A percentile compares a stretch with the other conserved stretches of the same genome.
phyloP scores from a whole-genome alignment of 2,329 filamentous ascomycete species.

The Penicillium janthinellum region DNA sequence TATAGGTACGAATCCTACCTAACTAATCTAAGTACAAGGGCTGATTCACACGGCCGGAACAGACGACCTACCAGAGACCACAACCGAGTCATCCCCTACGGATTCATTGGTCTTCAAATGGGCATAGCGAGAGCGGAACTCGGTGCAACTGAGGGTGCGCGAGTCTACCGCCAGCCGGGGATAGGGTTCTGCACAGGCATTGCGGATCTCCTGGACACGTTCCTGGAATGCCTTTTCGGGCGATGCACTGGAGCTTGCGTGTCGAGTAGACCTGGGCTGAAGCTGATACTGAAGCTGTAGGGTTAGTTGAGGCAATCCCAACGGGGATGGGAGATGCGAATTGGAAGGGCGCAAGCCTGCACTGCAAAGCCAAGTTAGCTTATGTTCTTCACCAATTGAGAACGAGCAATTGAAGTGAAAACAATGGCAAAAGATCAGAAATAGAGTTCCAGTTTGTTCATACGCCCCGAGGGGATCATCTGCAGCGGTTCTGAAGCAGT shows the following conservation, averaged over 20 bases:
- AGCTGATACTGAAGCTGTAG: constrained; percentile 16
- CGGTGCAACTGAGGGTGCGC: constrained; percentile 36
- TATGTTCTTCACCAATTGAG: constrained; percentile 1
- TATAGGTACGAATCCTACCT: constrained; percentile 75
- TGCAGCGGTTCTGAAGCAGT: constrained; percentile 67
- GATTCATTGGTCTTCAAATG: constrained; percentile 43
- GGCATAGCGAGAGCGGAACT: constrained; percentile 43
- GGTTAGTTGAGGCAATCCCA: constrained; percentile 20
- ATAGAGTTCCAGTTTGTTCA: constrained; percentile 42
- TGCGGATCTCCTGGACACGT: constrained; percentile 42
- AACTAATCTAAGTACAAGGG: constrained; percentile 46
- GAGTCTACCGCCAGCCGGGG: constrained; percentile 38
- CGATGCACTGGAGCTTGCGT: constrained; percentile 33
- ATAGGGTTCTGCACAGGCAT: constrained; percentile 41
- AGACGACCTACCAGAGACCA: constrained; percentile 47
- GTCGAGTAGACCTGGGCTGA: constrained; percentile 13
- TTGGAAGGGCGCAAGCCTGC: constrained; percentile 25
- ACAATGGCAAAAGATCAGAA: constrained; percentile 16
- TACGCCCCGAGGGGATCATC: constrained; percentile 55
- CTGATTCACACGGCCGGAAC: constrained; percentile 17
- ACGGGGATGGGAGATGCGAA: constrained; percentile 7
- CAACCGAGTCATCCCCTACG: constrained; percentile 41
- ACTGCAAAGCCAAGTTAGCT: constrained; percentile 31
- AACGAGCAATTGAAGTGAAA: constrained; percentile 8
- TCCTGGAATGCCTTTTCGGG: constrained; percentile 38